phyloP scores from a whole-genome alignment of 176 grass and related monocot species.

The Paspalum notatum region DNA sequence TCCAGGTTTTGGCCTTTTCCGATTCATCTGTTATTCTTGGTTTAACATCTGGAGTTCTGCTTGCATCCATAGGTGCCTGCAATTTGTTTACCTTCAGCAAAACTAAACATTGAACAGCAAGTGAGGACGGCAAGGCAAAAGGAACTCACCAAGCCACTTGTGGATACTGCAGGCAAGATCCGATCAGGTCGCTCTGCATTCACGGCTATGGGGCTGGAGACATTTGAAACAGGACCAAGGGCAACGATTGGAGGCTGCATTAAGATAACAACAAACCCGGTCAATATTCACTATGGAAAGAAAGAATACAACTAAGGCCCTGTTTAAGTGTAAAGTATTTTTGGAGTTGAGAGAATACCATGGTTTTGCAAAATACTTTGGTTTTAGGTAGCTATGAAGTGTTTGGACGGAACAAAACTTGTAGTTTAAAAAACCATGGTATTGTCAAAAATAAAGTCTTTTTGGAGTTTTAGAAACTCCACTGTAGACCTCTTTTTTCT shows the following conservation, averaged over 20 bases:
- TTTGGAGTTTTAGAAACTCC: too few species aligned
- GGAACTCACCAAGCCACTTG: slow-evolving; percentile 82
- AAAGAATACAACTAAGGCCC: slow-evolving; percentile 5
- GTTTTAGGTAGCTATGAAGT: too few species aligned
- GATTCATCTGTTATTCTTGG: slow-evolving; percentile 91
- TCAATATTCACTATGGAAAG: slow-evolving; percentile 13
- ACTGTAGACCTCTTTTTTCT: too few species aligned
- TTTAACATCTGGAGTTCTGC: slow-evolving; percentile 83
- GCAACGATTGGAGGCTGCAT: slow-evolving; percentile 74
- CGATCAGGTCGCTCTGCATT: slow-evolving; percentile 83
- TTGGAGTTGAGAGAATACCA: too few species aligned
- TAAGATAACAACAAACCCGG: slow-evolving; percentile 9
- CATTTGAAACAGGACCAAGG: slow-evolving; percentile 81
- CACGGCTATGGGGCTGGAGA: slow-evolving; percentile 82
- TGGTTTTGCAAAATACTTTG: too few species aligned
- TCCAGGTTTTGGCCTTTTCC: slow-evolving; percentile 92
- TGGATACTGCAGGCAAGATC: slow-evolving; percentile 82
- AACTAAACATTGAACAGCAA: slow-evolving; percentile 28
- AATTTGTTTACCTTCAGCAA: slow-evolving; percentile 44
- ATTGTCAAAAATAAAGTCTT: too few species aligned
- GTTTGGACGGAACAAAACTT: too few species aligned
- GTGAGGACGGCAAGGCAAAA: slow-evolving; percentile 6
- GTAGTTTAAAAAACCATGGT: too few species aligned
- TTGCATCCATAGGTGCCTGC: slow-evolving; percentile 82
- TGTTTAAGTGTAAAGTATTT: too few species aligned